Evolutionary conservation across 441 rosid genomes (phyloP).

Genomic region (Erodium moschatum): DNA sequence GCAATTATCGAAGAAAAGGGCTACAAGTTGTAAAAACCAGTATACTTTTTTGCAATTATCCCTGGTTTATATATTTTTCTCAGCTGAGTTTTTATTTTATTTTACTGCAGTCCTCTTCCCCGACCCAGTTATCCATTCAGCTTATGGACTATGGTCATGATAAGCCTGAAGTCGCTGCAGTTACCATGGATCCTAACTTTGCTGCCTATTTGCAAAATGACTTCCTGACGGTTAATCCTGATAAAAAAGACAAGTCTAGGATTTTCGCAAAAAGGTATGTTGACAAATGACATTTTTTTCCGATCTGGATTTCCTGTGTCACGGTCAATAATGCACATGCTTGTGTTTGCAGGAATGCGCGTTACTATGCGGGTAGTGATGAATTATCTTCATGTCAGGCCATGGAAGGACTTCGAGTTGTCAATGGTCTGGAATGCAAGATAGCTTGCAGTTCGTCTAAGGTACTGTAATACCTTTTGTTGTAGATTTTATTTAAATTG

Average conservation of each 20-base stretch:
- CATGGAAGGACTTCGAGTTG: slow-evolving; percentile 48
- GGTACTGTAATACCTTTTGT: slow-evolving; percentile 29
- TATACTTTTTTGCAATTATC: too few relatives aligned
- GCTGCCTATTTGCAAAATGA: slow-evolving; percentile 65
- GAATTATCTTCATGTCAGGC: slow-evolving; percentile 31
- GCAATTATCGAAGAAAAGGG: too few relatives aligned
- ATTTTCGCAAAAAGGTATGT: slow-evolving; percentile 68
- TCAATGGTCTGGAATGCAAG: slow-evolving; percentile 87
- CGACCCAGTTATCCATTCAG: slow-evolving; percentile 59
- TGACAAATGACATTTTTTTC: slow-evolving; percentile 11
- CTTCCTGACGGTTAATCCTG: slow-evolving; percentile 54
- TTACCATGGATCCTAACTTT: slow-evolving; percentile 79
- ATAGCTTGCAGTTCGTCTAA: slow-evolving; percentile 84
- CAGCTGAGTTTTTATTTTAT: slow-evolving; percentile 4
- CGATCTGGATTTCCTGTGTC: slow-evolving; percentile 13
- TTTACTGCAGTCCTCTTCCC: slow-evolving; percentile 48
- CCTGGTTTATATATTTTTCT: neutral
- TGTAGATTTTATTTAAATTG: too few relatives aligned
- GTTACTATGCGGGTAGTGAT: slow-evolving; percentile 30
- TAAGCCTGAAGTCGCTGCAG: slow-evolving; percentile 86
- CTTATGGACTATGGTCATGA: slow-evolving; percentile 80
- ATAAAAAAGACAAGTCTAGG: slow-evolving; percentile 46
- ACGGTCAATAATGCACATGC: slow-evolving; percentile 17
- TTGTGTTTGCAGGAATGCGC: slow-evolving; percentile 52
- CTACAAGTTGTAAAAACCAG: too few relatives aligned